Percentiles rank a stretch among this genome's conserved stretches.
These are phyloP conservation scores for Botrytis fragariae DNA, from an alignment of 2,329 filamentous ascomycete genomes.

Conservation along the genomic window DNA sequence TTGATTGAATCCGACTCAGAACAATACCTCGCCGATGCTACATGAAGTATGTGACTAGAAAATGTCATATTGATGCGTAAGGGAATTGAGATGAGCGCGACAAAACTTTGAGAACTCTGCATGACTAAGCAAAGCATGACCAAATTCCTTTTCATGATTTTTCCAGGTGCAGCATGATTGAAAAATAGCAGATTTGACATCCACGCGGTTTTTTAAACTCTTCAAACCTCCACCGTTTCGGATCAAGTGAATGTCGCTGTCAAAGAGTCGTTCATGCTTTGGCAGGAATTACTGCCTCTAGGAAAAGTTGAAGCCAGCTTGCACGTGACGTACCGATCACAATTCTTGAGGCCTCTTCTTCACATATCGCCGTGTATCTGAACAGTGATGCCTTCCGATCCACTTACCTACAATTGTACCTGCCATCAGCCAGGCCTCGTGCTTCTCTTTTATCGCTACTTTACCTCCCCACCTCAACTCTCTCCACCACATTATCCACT, in stretches of 20 bases:
- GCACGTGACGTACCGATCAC: background rate
- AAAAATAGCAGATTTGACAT: no score
- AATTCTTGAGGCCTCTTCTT: background rate
- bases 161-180: background rate
- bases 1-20: background rate
- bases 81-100: background rate
- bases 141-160: background rate
- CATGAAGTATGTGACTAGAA: background rate
- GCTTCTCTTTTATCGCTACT: conserved; percentile 40
- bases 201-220: background rate
- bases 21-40: background rate
- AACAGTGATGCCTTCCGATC: conserved; percentile 31
- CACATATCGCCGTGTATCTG: background rate
- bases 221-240: rapidly evolving
- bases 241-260: background rate
- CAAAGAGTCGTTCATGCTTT: background rate
- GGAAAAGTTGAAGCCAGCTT: background rate
- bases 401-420: conserved; percentile 37
- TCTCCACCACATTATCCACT: conserved; percentile 17
- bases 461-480: conserved; percentile 30
- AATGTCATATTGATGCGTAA: background rate
- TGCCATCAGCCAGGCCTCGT: conserved; percentile 32
- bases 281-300: background rate
- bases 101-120: background rate
- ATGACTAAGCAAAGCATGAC: conserved; percentile 1